Conservation (phyloP, 371 early-diverging fungal genomes). For the Dichotomocladium elegans region DNA sequence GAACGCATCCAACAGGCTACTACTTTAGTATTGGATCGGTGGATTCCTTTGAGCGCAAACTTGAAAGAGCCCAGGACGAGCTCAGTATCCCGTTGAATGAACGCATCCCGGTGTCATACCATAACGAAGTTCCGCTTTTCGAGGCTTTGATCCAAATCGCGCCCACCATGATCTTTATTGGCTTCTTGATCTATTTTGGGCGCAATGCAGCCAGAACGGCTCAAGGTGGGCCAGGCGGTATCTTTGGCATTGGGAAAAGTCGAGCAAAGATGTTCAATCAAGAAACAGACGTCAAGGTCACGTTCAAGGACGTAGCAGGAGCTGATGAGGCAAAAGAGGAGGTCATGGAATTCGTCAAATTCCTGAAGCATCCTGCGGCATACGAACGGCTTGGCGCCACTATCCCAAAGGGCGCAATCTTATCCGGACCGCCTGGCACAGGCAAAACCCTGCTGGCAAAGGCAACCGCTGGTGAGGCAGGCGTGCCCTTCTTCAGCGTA, state of each 20-base stretch:
- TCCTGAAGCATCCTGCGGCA: constrained; percentile 95
- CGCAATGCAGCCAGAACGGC: constrained; percentile 62
- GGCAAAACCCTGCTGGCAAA: constrained; percentile 98
- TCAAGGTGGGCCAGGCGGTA: constrained; percentile 65
- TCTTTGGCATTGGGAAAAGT: constrained; percentile 96
- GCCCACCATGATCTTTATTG: constrained; percentile 88
- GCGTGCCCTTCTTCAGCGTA: constrained; percentile 95
- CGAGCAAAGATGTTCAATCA: constrained; percentile 95
- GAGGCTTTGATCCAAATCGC: constrained; percentile 80
- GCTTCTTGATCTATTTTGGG: constrained; percentile 83
- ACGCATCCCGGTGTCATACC: constrained; percentile 88
- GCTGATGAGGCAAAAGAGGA: constrained; percentile 99
- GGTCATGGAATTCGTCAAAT: constrained; percentile 99
- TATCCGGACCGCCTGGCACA: constrained; percentile 97
- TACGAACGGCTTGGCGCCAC: constrained; percentile 98
- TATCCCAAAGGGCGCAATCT: constrained; percentile 99
- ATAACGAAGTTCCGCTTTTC: constrained; percentile 69
- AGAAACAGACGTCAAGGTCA: constrained; percentile 91
- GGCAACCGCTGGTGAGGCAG: constrained; percentile 98
- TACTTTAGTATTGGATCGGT: constrained; percentile 91
- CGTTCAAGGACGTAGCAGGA: constrained; percentile 99
- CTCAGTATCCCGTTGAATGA: constrained; percentile 87
- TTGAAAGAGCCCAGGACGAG: constrained; percentile 87
- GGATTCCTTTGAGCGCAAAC: constrained; percentile 89
- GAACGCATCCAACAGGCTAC: constrained; percentile 23